Base-by-base conservation (phyloP, 192 early-diverging fungal species). In the Podila epicladia region DNA sequence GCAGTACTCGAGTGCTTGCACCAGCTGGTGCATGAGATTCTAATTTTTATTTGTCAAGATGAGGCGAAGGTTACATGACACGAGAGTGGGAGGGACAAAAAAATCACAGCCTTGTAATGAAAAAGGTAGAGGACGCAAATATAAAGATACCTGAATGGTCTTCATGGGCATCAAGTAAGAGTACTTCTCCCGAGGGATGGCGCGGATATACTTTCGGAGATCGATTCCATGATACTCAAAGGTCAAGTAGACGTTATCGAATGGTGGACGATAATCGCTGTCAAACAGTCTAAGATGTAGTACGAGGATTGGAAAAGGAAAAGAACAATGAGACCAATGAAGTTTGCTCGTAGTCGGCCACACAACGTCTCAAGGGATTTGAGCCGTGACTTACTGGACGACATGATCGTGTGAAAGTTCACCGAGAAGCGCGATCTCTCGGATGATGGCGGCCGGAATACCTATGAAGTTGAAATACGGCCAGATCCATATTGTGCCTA, bases 141-240 rank as follows among this genome's bases (percentile, higher is more conserved):
- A 45, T 4, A 41, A 45, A 45, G 13, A 4, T 63, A 71, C 69
- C 60, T 62, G 33, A 26, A 71, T 62, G 45, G 15, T 48, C 9
- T 8, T 22, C n/a, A 26, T 8, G 11, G 58, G 35, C 69, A 75
- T 70, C n/a, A 41, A 1, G 24, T 20, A 9, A 55, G 20, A 12
- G 22, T 38, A 31, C 9, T 50, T 6, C 38, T 63, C 13, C 13
- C 26, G 38, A n/a, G 38, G 20, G 51, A 74, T 26, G 7, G 24
- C 26, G 13, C 38, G 22, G 6, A 68, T 60, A 12, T 24, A 68
- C 15, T 29, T 67, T 61, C 29, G 58, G 12, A 74, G 57, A 22
- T 60, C 94, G n/a, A 93, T 85, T 74, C 95, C 94, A 69, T 96
- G 77, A 65, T 92, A 96, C 82, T 96, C 95, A 80, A 96, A 95